A percentile compares a stretch with the other conserved stretches of the same genome.
Conservation (phyloP, 257 asterid genomes). For the Prunella vulgaris region DNA sequence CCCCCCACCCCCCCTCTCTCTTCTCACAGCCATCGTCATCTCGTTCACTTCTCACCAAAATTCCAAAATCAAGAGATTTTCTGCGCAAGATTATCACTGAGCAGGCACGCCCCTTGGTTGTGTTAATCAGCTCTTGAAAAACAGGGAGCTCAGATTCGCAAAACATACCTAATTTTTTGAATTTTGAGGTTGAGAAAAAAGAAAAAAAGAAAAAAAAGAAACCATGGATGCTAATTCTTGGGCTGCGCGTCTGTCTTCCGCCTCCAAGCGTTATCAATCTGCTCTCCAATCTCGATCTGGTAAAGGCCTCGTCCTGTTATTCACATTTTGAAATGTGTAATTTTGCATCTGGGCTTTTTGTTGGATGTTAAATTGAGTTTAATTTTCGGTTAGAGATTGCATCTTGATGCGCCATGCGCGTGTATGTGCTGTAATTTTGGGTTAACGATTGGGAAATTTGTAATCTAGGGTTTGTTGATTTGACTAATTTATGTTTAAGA, state of each 20-base stretch:
- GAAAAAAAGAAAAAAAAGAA: not conserved
- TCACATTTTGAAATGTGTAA: not conserved
- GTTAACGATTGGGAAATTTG: not conserved
- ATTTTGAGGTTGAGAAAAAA: constrained; percentile 23
- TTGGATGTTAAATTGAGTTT: not conserved
- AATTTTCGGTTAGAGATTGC: constrained; percentile 9
- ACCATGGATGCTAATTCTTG: constrained; percentile 83
- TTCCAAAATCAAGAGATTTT: constrained; percentile 11
- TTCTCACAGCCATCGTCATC: constrained; percentile 24
- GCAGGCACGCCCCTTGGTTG: constrained; percentile 12
- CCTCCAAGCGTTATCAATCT: constrained; percentile 73
- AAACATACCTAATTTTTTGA: constrained; percentile 16
- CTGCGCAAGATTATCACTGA: constrained; percentile 23
- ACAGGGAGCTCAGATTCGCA: constrained; percentile 26
- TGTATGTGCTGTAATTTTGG: constrained; percentile 9
- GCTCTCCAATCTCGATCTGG: constrained; percentile 93
- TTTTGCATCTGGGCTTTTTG: constrained; percentile 4
- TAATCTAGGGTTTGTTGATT: constrained; percentile 18
- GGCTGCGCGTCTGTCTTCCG: constrained; percentile 79
- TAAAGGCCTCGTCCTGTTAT: constrained; percentile 20
- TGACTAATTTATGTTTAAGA: not conserved
- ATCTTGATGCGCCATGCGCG: not conserved
- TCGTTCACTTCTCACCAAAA: constrained; percentile 30
- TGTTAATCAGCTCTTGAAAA: constrained; percentile 25
- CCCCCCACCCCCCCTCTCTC: constrained; percentile 12